These are phyloP conservation scores for Fusarium sororula DNA, from an alignment of 2,329 filamentous ascomycete genomes.

Conservation along the genomic window DNA sequence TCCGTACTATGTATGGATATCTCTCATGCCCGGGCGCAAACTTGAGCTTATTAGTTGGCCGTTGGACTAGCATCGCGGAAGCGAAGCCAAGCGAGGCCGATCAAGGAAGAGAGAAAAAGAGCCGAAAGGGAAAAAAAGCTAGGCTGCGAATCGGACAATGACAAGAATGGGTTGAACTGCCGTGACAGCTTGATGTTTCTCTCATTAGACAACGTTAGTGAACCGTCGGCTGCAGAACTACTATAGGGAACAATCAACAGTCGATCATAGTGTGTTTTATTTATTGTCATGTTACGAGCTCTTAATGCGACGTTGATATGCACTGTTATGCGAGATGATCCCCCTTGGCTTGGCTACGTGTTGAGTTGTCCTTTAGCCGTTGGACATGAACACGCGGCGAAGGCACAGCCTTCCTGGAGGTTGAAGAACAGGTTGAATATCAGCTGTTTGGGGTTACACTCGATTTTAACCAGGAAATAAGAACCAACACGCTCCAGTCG, in stretches of 20 bases:
- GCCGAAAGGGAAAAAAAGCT: constrained; percentile 1
- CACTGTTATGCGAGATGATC: constrained; percentile 24
- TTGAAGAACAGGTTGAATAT: neutral
- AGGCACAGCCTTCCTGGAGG: constrained; percentile 17
- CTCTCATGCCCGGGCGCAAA: constrained; percentile 24
- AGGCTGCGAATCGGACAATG: neutral
- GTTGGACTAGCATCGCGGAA: constrained; percentile 13
- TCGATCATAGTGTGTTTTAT: constrained; percentile 10
- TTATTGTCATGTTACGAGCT: constrained; percentile 13
- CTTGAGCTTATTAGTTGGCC: constrained; percentile 25
- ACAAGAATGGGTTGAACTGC: constrained; percentile 8
- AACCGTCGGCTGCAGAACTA: neutral
- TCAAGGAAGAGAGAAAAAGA: neutral
- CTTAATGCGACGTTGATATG: constrained; percentile 20
- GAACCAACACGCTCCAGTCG: neutral
- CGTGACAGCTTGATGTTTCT: constrained; percentile 1
- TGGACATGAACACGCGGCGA: constrained; percentile 27
- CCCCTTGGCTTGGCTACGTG: neutral
- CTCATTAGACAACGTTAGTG: neutral
- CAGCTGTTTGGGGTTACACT: constrained; percentile 9
- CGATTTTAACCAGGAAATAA: neutral
- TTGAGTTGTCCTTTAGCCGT: constrained; percentile 26
- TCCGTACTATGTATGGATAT: neutral
- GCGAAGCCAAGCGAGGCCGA: constrained; percentile 12
- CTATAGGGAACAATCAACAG: constrained; percentile 21